These are phyloP conservation scores for Trichothecium sympodiale DNA, from an alignment of 2,329 filamentous ascomycete genomes.

Conservation along the genomic window DNA sequence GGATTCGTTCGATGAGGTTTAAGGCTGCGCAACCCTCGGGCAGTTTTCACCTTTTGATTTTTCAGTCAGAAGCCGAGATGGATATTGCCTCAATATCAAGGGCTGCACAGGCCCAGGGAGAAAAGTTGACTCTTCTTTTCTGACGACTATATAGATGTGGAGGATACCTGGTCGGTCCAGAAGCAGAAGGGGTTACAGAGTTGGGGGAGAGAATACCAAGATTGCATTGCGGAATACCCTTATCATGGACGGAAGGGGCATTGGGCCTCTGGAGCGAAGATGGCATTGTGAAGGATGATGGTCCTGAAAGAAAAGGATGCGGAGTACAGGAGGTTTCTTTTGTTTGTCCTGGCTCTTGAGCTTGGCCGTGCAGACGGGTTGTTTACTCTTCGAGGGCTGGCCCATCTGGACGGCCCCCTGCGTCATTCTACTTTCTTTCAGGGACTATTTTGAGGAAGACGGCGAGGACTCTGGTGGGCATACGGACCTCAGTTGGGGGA, in stretches of 20 bases:
- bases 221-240: slow-evolving; percentile 1
- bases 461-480: no score
- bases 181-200: not conserved
- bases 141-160: not conserved
- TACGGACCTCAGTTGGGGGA: no score
- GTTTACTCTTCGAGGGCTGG: no score
- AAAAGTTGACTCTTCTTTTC: no score
- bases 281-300: slow-evolving; percentile 3
- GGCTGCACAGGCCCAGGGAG: not conserved
- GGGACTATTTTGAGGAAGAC: no score
- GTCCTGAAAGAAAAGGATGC: not conserved
- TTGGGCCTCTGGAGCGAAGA: not conserved
- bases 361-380: no score
- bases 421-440: no score
- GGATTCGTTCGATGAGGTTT: slow-evolving; percentile 10
- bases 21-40: not conserved
- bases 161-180: not conserved
- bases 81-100: not conserved
- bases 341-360: not conserved
- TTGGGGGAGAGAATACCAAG: slow-evolving; percentile 1
- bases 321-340: slow-evolving; percentile 1
- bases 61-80: not conserved
- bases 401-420: no score
- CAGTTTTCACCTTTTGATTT: no score
- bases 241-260: slow-evolving; percentile 1